These are phyloP conservation scores for Tarenaya hassleriana DNA, from an alignment of 345 rosid species.

Conservation along the genomic window DNA sequence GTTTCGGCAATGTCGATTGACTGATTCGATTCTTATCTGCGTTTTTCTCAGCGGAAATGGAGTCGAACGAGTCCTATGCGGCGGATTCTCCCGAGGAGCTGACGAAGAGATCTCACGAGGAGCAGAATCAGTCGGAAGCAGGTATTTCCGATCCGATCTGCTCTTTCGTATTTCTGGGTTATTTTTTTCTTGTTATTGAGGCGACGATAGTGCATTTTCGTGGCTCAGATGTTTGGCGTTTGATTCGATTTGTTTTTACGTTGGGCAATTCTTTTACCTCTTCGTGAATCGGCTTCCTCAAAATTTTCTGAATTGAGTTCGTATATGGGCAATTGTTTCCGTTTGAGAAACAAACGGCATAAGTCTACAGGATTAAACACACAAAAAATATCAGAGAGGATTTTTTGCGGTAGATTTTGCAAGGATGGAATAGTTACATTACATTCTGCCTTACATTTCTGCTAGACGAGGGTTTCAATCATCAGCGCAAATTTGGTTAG, in stretches of 20 bases:
- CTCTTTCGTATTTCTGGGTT: conserved; percentile 3
- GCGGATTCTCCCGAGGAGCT: conserved; percentile 72
- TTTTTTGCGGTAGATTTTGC: not conserved
- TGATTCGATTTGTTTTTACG: no score
- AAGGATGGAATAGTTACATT: conserved; percentile 1
- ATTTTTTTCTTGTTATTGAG: not conserved
- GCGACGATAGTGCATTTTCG: conserved; percentile 4
- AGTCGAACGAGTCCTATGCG: conserved; percentile 80
- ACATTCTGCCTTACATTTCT: not conserved
- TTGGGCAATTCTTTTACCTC: not conserved
- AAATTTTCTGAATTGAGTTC: not conserved
- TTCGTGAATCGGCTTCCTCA: conserved; percentile 19
- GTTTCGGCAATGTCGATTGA: conserved; percentile 21
- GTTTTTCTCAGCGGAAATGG: conserved; percentile 43
- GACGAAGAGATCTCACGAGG: conserved; percentile 60
- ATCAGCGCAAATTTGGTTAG: conserved; percentile 2
- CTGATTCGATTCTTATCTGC: not conserved
- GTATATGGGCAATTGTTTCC: not conserved
- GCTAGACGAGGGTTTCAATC: not conserved
- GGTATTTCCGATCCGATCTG: conserved; percentile 60
- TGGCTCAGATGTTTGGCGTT: conserved; percentile 3
- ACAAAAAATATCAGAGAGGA: not conserved
- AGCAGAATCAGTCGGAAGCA: conserved; percentile 55
- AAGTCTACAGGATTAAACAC: no score
- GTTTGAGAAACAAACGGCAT: no score